Conservation (phyloP, 129 eudicot species). For the Flaveria linearis region DNA sequence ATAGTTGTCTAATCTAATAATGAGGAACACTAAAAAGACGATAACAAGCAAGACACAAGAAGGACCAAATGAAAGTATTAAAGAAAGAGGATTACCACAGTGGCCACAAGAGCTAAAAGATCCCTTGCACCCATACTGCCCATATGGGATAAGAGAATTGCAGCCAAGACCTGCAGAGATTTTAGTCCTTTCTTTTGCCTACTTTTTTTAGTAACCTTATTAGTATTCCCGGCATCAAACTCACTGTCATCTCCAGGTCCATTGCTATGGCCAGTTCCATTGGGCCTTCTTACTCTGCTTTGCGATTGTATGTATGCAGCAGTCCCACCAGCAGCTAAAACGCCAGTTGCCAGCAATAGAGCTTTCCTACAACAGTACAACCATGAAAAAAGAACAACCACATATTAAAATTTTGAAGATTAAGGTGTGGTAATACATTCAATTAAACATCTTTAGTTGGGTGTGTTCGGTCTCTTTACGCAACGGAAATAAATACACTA, state of each 20-base stretch:
- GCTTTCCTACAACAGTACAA: conserved; percentile 54
- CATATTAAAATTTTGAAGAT: neutral
- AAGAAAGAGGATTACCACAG: conserved; percentile 68
- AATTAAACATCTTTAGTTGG: neutral
- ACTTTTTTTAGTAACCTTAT: conserved; percentile 54
- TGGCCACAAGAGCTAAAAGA: conserved; percentile 72
- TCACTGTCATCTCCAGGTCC: conserved; percentile 49
- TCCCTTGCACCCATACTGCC: conserved; percentile 78
- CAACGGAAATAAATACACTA: too few relatives aligned
- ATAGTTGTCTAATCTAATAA: neutral
- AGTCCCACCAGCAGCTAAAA: conserved; percentile 88
- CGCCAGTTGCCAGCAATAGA: conserved; percentile 73
- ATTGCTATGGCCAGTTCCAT: conserved; percentile 45
- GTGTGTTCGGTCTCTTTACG: too few relatives aligned
- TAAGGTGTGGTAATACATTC: neutral
- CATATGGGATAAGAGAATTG: conserved; percentile 87
- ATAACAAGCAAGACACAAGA: conserved; percentile 5
- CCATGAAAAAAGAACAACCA: conserved; percentile 15
- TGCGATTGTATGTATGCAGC: conserved; percentile 87
- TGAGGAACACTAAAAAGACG: neutral
- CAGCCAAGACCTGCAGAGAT: conserved; percentile 92
- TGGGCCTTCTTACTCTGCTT: conserved; percentile 43
- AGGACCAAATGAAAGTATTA: conserved; percentile 14
- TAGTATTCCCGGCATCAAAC: conserved; percentile 44
- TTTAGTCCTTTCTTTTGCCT: conserved; percentile 84